These are phyloP conservation scores for Sextonia rubra DNA, from an alignment of 164 flowering plant species.

Conservation along the genomic window DNA sequence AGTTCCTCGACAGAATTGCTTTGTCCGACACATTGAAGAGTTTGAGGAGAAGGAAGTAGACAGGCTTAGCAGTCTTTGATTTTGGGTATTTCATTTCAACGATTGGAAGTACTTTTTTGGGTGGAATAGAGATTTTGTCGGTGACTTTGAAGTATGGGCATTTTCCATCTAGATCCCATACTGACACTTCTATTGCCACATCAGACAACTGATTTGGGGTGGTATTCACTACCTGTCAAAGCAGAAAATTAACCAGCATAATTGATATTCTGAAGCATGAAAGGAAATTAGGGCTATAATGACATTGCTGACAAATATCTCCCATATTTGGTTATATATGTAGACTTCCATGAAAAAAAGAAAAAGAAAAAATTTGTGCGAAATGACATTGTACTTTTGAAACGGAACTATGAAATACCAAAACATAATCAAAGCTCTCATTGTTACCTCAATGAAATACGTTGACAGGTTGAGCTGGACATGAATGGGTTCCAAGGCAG, in stretches of 20 bases:
- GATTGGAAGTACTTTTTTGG: constrained; percentile 51
- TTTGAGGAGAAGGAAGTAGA: constrained; percentile 89
- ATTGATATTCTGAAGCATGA: not conserved
- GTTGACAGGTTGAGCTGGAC: constrained; percentile 89
- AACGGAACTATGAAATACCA: not conserved
- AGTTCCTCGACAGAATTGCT: constrained; percentile 74
- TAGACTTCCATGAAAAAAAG: too few relatives aligned
- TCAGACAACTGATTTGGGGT: constrained; percentile 53
- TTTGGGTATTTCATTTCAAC: constrained; percentile 81
- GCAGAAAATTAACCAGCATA: not conserved
- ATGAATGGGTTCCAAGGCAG: constrained; percentile 94
- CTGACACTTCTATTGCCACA: constrained; percentile 82
- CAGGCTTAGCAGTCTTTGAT: constrained; percentile 63
- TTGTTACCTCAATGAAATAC: constrained; percentile 67
- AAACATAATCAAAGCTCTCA: not conserved
- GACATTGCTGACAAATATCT: too few relatives aligned
- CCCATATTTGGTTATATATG: too few relatives aligned
- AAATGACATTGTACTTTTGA: too few relatives aligned
- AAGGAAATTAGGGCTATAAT: not conserved
- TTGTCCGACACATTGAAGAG: constrained; percentile 62
- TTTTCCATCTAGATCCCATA: constrained; percentile 87
- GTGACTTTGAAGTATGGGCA: constrained; percentile 66
- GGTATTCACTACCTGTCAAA: constrained; percentile 78
- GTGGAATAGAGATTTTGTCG: constrained; percentile 54
- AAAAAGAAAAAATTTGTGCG: too few relatives aligned